Percentiles rank a stretch among this genome's conserved stretches.
Conservation (phyloP, 1,284 basidiomycete species). For the Pseudozyma sp. region DNA sequence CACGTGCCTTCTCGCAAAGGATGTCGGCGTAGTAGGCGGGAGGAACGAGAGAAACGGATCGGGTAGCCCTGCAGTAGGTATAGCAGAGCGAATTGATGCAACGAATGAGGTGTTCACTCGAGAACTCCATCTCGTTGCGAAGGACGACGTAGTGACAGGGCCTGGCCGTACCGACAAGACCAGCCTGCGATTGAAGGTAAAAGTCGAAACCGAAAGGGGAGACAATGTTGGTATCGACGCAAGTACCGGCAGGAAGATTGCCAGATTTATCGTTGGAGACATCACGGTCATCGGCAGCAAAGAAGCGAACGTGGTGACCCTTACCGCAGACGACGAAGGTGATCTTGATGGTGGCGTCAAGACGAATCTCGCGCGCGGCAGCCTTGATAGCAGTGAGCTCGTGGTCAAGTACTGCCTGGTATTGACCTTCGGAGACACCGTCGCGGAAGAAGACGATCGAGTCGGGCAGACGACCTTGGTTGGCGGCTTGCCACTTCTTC, state of each 20-base stretch:
- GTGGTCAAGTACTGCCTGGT: constrained; percentile 69
- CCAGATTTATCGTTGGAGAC: constrained; percentile 69
- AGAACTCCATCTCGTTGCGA: constrained; percentile 69
- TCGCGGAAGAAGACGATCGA: constrained; percentile 71
- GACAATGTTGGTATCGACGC: constrained; percentile 69
- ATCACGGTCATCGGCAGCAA: constrained; percentile 64
- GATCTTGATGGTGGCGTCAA: constrained; percentile 66
- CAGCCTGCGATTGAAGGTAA: constrained; percentile 62
- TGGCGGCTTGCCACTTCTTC: constrained; percentile 44
- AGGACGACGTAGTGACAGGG: constrained; percentile 70
- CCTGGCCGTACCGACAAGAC: constrained; percentile 68
- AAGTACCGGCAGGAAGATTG: constrained; percentile 69
- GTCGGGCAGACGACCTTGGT: constrained; percentile 66
- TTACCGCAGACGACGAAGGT: constrained; percentile 56
- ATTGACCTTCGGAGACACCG: constrained; percentile 72
- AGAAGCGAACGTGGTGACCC: constrained; percentile 71
- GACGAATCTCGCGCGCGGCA: constrained; percentile 53
- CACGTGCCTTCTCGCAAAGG: constrained; percentile 69
- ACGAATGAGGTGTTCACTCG: constrained; percentile 51
- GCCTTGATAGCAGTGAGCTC: constrained; percentile 69
- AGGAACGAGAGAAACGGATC: constrained; percentile 69
- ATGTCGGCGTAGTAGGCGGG: constrained; percentile 71
- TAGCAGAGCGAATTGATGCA: constrained; percentile 70
- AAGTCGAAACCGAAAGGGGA: constrained; percentile 71
- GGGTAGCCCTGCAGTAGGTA: constrained; percentile 70